Evolutionary conservation across 1,284 basidiomycete genomes (phyloP).

Genomic region (Malassezia equina): DNA sequence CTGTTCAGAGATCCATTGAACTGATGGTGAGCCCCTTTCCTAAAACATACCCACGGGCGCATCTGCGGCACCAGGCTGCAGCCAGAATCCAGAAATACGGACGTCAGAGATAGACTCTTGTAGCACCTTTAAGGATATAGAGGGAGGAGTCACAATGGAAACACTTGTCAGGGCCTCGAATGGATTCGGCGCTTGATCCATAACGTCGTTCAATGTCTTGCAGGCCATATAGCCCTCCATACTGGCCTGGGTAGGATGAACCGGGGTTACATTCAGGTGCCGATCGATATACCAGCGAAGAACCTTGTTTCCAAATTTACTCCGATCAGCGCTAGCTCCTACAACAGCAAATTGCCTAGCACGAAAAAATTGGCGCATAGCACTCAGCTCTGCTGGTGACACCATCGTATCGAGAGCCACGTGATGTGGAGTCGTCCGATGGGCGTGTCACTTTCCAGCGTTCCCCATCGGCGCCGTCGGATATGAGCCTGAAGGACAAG

Average conservation of each 20-base stretch:
- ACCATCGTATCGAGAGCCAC: neutral
- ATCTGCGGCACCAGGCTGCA: slow-evolving; percentile 21
- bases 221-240: slow-evolving; percentile 24
- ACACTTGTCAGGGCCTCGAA: slow-evolving; percentile 23
- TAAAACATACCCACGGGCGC: neutral
- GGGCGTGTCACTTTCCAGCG: neutral
- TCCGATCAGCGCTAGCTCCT: slow-evolving; percentile 35
- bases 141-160: slow-evolving; percentile 41
- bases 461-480: neutral
- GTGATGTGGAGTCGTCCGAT: neutral
- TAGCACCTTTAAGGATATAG: slow-evolving; percentile 29
- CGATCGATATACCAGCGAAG: slow-evolving; percentile 39
- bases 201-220: slow-evolving; percentile 11
- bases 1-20: slow-evolving; percentile 31
- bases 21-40: neutral
- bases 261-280: slow-evolving; percentile 29
- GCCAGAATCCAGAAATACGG: slow-evolving; percentile 34
- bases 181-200: slow-evolving; percentile 15
- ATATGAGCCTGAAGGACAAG: neutral
- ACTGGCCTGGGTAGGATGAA: slow-evolving; percentile 32
- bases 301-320: slow-evolving; percentile 42
- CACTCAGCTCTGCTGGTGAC: neutral
- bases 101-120: slow-evolving; percentile 25
- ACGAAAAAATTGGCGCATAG: slow-evolving; percentile 24
- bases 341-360: slow-evolving; percentile 34